Percentiles rank a stretch among this genome's conserved stretches.
Evolutionary conservation across 345 rosid species (phyloP).

Genomic region (Bruguiera parviflora): DNA sequence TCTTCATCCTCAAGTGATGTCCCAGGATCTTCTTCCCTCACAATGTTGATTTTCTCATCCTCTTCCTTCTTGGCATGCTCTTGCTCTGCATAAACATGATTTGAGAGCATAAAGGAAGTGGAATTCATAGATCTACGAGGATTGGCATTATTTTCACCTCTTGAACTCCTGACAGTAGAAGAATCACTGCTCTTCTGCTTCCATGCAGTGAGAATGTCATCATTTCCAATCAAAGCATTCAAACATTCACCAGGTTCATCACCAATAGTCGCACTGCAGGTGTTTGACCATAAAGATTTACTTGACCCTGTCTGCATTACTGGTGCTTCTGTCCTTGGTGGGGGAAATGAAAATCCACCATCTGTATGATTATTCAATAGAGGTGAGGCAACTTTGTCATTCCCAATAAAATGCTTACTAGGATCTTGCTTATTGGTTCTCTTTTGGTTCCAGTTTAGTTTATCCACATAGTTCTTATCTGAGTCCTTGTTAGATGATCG

Average conservation of each 20-base stretch:
- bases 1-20: slow-evolving; percentile 88
- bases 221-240: slow-evolving; percentile 54
- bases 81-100: slow-evolving; percentile 58
- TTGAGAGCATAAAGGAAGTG: slow-evolving; percentile 63
- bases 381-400: slow-evolving; percentile 43
- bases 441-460: slow-evolving; percentile 42
- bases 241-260: slow-evolving; percentile 49
- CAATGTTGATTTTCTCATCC: slow-evolving; percentile 43
- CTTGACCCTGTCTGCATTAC: slow-evolving; percentile 52
- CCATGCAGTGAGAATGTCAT: slow-evolving; percentile 76
- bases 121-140: slow-evolving; percentile 61
- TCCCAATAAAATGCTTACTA: slow-evolving; percentile 37
- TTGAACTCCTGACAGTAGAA: slow-evolving; percentile 64
- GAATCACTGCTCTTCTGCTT: slow-evolving; percentile 76
- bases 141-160: slow-evolving; percentile 58
- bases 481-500: slow-evolving; percentile 43
- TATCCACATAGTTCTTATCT: slow-evolving; percentile 52
- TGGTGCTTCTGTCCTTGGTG: slow-evolving; percentile 57
- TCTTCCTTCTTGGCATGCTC: slow-evolving; percentile 53
- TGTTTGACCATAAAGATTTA: slow-evolving; percentile 65
- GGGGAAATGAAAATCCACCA: slow-evolving; percentile 75
- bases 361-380: slow-evolving; percentile 52
- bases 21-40: slow-evolving; percentile 67
- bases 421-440: slow-evolving; percentile 46
- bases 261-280: slow-evolving; percentile 37